Conservation (phyloP, 164 flowering plant genomes). For the Warburgia ugandensis region DNA sequence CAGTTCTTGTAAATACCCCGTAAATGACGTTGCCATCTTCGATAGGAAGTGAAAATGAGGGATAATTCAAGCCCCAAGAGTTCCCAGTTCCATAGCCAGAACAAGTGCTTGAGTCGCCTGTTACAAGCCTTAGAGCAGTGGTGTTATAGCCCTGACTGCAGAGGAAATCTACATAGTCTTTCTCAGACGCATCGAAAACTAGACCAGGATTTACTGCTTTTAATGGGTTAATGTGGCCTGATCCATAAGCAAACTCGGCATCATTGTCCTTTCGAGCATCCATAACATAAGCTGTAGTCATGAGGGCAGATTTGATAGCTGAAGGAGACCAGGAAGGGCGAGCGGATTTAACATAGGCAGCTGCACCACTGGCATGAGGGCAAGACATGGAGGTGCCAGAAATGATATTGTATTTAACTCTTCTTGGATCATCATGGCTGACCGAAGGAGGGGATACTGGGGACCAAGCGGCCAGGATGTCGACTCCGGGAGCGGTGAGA, state of each 20-base stretch:
- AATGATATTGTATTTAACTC: no score
- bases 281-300: constrained; percentile 4
- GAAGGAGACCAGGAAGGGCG: not conserved
- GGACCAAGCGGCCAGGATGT: no score
- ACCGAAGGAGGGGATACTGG: no score
- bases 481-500: no score
- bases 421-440: no score
- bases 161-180: constrained; percentile 25
- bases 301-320: not conserved
- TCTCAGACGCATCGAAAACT: constrained; percentile 29
- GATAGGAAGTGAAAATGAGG: constrained; percentile 51
- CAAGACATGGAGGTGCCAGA: not conserved
- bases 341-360: not conserved
- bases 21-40: constrained; percentile 15
- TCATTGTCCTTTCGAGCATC: no score
- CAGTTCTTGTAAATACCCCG: constrained; percentile 40
- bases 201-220: constrained; percentile 38
- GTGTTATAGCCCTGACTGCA: constrained; percentile 34
- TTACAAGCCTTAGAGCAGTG: constrained; percentile 20
- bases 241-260: constrained; percentile 40
- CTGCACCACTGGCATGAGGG: not conserved
- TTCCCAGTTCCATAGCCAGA: constrained; percentile 29
- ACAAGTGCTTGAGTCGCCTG: constrained; percentile 42
- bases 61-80: constrained; percentile 60
- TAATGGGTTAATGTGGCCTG: constrained; percentile 41